Percentiles rank a stretch among this genome's conserved stretches.
phyloP scores from a whole-genome alignment of 352 stramenopile genomes.

The Pythium aquatile region DNA sequence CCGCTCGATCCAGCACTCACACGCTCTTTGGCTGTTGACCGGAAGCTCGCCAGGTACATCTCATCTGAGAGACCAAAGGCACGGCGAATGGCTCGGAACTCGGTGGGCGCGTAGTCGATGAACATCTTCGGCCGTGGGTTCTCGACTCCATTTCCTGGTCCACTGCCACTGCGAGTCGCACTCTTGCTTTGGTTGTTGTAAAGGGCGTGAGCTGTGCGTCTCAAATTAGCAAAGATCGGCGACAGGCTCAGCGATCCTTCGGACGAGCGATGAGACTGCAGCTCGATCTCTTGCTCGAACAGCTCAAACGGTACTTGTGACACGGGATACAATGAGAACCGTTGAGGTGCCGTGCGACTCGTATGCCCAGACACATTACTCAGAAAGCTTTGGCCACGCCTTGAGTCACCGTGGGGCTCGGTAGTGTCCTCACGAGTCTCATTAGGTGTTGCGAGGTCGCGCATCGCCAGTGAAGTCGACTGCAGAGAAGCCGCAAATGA shows the following conservation, averaged over 20 bases:
- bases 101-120: conserved; percentile 66
- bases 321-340: conserved; percentile 65
- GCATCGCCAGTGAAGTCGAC: background rate
- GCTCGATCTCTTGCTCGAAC: conserved; percentile 74
- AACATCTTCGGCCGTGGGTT: conserved; percentile 71
- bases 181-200: conserved; percentile 34
- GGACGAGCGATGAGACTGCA: conserved; percentile 47
- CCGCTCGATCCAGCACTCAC: conserved; percentile 79
- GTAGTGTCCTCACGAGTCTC: conserved; percentile 7
- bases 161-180: conserved; percentile 19
- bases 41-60: conserved; percentile 71
- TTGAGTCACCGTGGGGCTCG: background rate
- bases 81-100: conserved; percentile 61
- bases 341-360: background rate
- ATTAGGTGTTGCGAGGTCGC: background rate
- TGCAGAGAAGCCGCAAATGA: conserved; percentile 11
- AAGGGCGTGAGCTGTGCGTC: conserved; percentile 41
- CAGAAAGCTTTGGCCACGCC: conserved; percentile 9
- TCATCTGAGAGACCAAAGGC: conserved; percentile 67
- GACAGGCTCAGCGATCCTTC: conserved; percentile 31
- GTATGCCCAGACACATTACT: background rate
- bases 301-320: conserved; percentile 76
- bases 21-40: conserved; percentile 73
- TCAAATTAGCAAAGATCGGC: conserved; percentile 46
- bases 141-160: conserved; percentile 22